Percentiles rank a stretch among this genome's conserved stretches.
Conservation (phyloP, 2,329 filamentous ascomycete genomes). For the Zasmidium angulare region DNA sequence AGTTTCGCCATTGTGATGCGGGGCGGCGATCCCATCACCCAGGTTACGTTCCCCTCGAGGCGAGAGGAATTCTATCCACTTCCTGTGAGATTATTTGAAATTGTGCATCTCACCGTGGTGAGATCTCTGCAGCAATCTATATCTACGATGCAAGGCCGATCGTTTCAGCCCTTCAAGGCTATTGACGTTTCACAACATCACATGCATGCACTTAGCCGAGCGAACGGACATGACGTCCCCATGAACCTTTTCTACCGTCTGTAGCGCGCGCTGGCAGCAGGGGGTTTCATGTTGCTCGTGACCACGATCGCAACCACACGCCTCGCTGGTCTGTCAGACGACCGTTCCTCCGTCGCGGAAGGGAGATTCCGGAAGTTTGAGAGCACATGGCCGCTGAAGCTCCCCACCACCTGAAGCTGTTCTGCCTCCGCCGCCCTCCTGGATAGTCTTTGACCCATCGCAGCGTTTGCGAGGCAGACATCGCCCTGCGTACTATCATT, state of each 20-base stretch:
- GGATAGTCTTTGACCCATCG: neutral
- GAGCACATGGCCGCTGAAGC: conserved; percentile 1
- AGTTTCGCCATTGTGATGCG: neutral
- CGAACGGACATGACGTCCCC: neutral
- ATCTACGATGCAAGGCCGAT: neutral
- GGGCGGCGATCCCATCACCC: neutral
- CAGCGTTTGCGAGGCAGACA: neutral
- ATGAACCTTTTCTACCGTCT: too few relatives aligned
- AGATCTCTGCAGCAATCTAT: neutral
- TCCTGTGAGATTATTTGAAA: neutral
- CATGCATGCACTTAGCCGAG: neutral
- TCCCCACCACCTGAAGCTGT: neutral
- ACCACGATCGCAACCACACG: conserved; percentile 8
- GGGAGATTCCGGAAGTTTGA: too few relatives aligned
- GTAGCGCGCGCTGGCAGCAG: too few relatives aligned
- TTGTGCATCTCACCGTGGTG: too few relatives aligned
- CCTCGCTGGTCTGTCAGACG: conserved; percentile 14
- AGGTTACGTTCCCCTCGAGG: neutral
- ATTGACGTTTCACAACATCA: conserved; percentile 5
- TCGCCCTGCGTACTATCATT: neutral
- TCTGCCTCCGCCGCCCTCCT: neutral
- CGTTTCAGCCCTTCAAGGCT: conserved; percentile 5
- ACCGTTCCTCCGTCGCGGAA: conserved; percentile 11
- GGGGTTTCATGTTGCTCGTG: conserved; percentile 4
- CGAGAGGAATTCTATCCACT: too few relatives aligned